phyloP scores from a whole-genome alignment of 345 rosid species.

The Psidium friedrichsthalianum region DNA sequence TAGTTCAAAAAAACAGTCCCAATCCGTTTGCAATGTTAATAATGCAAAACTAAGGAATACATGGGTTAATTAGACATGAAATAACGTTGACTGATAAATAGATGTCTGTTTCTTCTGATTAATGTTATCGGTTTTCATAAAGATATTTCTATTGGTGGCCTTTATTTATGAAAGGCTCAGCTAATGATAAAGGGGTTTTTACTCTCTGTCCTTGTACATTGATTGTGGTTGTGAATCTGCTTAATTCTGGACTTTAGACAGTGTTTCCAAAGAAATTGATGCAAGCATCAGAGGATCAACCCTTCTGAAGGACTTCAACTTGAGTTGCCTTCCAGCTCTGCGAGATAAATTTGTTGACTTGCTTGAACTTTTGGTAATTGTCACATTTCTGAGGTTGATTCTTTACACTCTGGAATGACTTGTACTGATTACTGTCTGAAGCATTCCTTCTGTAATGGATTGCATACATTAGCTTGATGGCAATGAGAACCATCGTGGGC shows the following conservation, averaged over 20 bases:
- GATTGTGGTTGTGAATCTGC: neutral
- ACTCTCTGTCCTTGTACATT: neutral
- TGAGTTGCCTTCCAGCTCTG: conserved; percentile 59
- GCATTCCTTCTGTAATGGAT: neutral
- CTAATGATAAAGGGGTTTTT: neutral
- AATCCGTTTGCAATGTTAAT: neutral
- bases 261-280: conserved; percentile 24
- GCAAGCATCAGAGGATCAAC: conserved; percentile 54
- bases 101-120: neutral
- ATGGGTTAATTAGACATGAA: neutral
- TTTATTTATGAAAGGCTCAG: neutral
- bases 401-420: neutral
- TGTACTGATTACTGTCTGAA: neutral
- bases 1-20: neutral
- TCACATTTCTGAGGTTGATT: neutral
- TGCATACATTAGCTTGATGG: conserved; percentile 42
- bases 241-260: neutral
- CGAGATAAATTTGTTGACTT: conserved; percentile 52
- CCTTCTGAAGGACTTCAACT: too few relatives aligned
- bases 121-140: neutral
- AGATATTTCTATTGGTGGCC: neutral
- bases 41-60: neutral
- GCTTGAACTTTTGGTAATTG: conserved; percentile 73
- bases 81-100: neutral
- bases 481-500: conserved; percentile 30